Base-by-base conservation (phyloP, 2,329 filamentous ascomycete species). In the Pestalotiopsis sp. region DNA sequence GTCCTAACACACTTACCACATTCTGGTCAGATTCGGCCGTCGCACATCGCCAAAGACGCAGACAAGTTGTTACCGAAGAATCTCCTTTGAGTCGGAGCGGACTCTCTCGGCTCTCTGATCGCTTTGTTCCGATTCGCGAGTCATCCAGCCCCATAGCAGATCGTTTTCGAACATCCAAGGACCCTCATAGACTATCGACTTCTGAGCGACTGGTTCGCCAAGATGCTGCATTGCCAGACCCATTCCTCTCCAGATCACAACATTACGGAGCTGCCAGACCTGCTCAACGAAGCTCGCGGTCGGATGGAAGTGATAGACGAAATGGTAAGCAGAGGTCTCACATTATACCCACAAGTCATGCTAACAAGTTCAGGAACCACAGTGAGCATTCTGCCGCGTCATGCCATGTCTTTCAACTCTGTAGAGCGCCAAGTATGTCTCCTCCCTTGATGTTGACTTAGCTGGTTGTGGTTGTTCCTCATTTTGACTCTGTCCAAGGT, bases 41-140 rank as follows among this genome's bases (percentile, higher is more conserved):
- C 11, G 39, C 12, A 4, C 31, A 31, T n/a, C 59, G 59, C 23
- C 17, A 4, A 14, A 23, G 45, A 11, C 57, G 58, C 31, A 60
- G 61, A 31, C 39, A 45, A 11, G 23, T 20, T n/a, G n/a, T 41
- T 1, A 45, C 27, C 11, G 56, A 45, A 9, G 20, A 23, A 9
- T 63, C 45, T 14, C 13, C 68, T 17, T 31, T 57, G 6, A 62
- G 45, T 39, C 64, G 38, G 20, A 25, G 59, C 7, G 36, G 23
- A 9, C 2, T 25, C 5, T 27, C 56, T 36, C 27, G 60, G 38
- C 17, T 69, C 4, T 77, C 82, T 3, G 86, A 89, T 71, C 84
- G 87, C 61, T 89, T 88, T 71, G 79, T 89, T 4, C 84, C 87
- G 13, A 76, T 76, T 9, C 79, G 85, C 69, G 78, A 82, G 45